phyloP scores from a whole-genome alignment of 306 rosid genomes.

The Lithocarpus polystachyus region DNA sequence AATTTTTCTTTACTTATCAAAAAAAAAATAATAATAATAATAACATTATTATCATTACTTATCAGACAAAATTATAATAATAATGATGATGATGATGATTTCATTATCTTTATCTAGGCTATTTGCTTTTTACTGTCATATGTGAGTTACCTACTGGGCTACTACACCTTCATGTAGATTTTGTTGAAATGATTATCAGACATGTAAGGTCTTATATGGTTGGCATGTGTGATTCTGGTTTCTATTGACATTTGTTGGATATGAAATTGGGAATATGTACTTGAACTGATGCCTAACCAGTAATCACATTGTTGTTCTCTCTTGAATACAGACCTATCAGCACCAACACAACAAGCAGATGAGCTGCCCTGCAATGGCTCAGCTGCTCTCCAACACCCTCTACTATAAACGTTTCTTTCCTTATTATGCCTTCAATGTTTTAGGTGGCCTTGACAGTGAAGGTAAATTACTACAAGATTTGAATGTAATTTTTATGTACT shows the following conservation, averaged over 20 bases:
- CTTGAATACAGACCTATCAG: conserved; percentile 66
- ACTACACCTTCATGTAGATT: neutral
- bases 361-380: conserved; percentile 99
- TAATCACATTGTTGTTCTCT: neutral
- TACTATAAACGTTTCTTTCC: conserved; percentile 98
- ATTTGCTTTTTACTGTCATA: neutral
- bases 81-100: neutral
- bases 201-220: neutral
- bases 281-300: conserved; percentile 4
- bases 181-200: neutral
- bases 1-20: too few relatives aligned
- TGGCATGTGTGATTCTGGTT: neutral
- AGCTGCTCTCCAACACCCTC: conserved; percentile 90
- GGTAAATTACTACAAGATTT: conserved; percentile 45
- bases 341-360: conserved; percentile 98
- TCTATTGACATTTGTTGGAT: neutral
- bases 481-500: conserved; percentile 15
- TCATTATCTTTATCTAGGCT: neutral
- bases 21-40: too few relatives aligned
- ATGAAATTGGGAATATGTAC: neutral
- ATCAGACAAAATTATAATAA: too few relatives aligned
- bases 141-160: neutral
- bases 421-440: conserved; percentile 87
- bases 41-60: too few relatives aligned
- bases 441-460: conserved; percentile 95